These are phyloP conservation scores for Trichosanthes cucumerina DNA, from an alignment of 306 rosid species.

Conservation along the genomic window DNA sequence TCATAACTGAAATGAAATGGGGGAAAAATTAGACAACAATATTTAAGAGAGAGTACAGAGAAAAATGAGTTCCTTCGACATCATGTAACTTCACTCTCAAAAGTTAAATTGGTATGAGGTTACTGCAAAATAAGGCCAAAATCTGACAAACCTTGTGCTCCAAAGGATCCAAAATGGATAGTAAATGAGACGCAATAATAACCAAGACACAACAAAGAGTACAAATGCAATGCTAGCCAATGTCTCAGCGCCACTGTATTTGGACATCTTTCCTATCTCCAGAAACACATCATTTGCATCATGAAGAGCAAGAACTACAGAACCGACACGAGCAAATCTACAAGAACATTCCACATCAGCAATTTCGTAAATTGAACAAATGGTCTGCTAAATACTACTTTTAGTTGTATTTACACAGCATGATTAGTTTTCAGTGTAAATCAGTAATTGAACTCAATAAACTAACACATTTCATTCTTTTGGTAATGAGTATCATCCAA, in stretches of 20 bases:
- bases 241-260: slow-evolving; percentile 68
- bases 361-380: not conserved
- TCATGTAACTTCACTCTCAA: not conserved
- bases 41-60: not conserved
- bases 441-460: not conserved
- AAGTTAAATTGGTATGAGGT: not conserved
- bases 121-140: not conserved
- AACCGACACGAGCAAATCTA: slow-evolving; percentile 91
- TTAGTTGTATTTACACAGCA: not conserved
- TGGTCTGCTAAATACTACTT: not conserved
- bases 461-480: not conserved
- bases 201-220: slow-evolving; percentile 66
- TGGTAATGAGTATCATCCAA: not conserved
- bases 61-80: not conserved
- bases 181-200: slow-evolving; percentile 70
- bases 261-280: slow-evolving; percentile 94
- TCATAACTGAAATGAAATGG: slow-evolving; percentile 63
- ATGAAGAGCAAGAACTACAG: slow-evolving; percentile 88
- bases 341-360: slow-evolving; percentile 3
- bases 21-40: not conserved
- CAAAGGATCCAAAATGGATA: slow-evolving; percentile 88
- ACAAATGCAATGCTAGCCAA: slow-evolving; percentile 72
- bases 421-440: not conserved
- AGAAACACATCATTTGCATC: slow-evolving; percentile 88
- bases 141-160: slow-evolving; percentile 75